Percentiles rank a stretch among this genome's conserved stretches.
Conservation (phyloP, 139 green algal species). For the Micromonas pusilla region DNA sequence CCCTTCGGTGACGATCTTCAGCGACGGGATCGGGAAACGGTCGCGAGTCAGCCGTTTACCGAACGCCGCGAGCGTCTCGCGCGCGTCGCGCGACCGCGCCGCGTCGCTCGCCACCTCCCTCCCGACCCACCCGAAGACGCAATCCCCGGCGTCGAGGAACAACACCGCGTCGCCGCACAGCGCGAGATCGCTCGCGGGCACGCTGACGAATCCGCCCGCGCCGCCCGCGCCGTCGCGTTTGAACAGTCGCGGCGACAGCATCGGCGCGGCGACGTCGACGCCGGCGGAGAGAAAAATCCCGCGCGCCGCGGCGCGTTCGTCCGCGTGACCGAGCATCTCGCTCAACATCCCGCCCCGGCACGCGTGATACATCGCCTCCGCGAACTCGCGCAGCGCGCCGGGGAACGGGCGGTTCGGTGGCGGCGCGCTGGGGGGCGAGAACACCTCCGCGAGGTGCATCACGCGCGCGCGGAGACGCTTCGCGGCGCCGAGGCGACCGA, state of each 20-base stretch:
- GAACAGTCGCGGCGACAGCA: conserved; percentile 27
- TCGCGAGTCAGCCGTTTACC: neutral
- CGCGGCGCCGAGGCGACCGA: neutral
- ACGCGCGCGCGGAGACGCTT: neutral
- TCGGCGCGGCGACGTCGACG: neutral
- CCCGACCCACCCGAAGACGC: conserved; percentile 44
- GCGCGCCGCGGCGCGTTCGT: conserved; percentile 43
- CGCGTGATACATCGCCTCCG: conserved; percentile 48
- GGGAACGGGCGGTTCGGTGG: neutral
- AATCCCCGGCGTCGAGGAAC: conserved; percentile 43
- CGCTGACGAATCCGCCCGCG: conserved; percentile 21
- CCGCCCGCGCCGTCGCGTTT: neutral
- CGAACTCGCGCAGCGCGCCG: conserved; percentile 27
- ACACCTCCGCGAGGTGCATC: neutral
- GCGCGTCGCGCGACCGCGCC: conserved; percentile 21
- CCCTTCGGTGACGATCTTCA: conserved; percentile 32
- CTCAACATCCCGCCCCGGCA: conserved; percentile 45
- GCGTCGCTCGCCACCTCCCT: neutral
- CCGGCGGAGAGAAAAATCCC: conserved; percentile 37
- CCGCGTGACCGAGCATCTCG: conserved; percentile 31
- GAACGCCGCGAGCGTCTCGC: conserved; percentile 13
- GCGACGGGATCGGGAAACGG: conserved; percentile 38
- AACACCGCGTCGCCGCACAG: conserved; percentile 29
- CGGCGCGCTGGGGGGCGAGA: neutral
- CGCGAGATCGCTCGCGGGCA: conserved; percentile 35